Evolutionary conservation across 495 filamentous ascomycete genomes (phyloP), one percentile per base, ranked within the genome.

Genomic region (Rhypophila decipiens): DNA sequence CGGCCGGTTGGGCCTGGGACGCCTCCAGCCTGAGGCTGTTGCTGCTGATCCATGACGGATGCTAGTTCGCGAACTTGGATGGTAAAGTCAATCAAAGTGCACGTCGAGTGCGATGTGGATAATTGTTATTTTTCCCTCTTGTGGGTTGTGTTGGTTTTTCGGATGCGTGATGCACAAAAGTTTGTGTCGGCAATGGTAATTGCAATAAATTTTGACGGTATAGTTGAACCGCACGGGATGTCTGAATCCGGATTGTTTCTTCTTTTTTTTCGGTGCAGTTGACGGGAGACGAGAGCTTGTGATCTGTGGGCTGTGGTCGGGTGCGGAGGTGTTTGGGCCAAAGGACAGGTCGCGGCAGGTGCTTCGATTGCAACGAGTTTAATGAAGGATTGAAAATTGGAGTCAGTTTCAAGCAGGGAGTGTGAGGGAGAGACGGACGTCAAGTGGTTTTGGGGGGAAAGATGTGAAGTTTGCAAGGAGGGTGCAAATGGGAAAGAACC

Each of bases 1-100:
- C 93, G 90, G 56, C 90, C 90, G 49, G 83, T 70, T 51, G 91
- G 87, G 51, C 89, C 90, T 65, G 84, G 80, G 42, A 85, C 82
- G 60, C 83, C 86, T 58, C 80, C 73, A 38, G 71, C 53, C 53
- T 68, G 73, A 56, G 72, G 72, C 66, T 69, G 69, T 56, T 71
- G 67, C 55, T 68, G 61, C 47, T 67, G 63, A 54, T 95, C 90
- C 88, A 95, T 95, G 53, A 54, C 46, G 62, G 35, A 65, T 52
- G 53, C 57, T 22, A 50, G 42, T 37, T 53, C 39, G 45, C 42
- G 35, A 52, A 53, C 39, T 57, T 51, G 52, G 48, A 42, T 47
- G 39, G 39, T 23, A 23, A 9, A 39, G 39, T 22, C 39, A 35
- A 44, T 21, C 37, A 2, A 43, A 43, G 42, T 73, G 72, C 72